Evolutionary conservation across 2,329 filamentous ascomycete genomes (phyloP).

Genomic region (Aplosporella prunicola): DNA sequence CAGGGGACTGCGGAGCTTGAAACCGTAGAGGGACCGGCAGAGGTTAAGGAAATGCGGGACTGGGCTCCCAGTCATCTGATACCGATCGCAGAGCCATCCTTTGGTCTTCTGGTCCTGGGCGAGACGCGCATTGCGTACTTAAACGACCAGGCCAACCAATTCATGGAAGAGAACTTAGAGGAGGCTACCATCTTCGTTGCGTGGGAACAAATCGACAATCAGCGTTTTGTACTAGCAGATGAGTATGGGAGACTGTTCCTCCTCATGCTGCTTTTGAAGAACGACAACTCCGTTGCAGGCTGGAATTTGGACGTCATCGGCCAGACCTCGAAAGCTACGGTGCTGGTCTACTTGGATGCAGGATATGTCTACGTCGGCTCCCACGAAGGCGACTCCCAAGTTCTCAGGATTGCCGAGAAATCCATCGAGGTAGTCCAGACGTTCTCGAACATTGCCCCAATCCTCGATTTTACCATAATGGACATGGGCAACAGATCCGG

Average conservation of each 20-base stretch:
- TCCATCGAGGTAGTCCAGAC: slow-evolving; percentile 62
- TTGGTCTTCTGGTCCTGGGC: slow-evolving; percentile 38
- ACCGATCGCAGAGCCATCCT: slow-evolving; percentile 48
- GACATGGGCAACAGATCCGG: slow-evolving; percentile 82
- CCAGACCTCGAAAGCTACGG: slow-evolving; percentile 64
- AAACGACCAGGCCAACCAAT: slow-evolving; percentile 62
- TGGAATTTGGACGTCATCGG: slow-evolving; percentile 63
- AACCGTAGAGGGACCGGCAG: slow-evolving; percentile 39
- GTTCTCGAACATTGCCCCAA: slow-evolving; percentile 76
- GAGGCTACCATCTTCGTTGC: slow-evolving; percentile 82
- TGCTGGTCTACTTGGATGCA: slow-evolving; percentile 66
- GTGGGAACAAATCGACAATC: slow-evolving; percentile 76
- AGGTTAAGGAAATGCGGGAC: slow-evolving; percentile 47
- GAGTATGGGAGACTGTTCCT: slow-evolving; percentile 81
- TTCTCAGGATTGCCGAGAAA: slow-evolving; percentile 56
- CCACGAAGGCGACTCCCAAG: slow-evolving; percentile 84
- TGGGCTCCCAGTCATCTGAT: slow-evolving; percentile 53
- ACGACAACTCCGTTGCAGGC: slow-evolving; percentile 54
- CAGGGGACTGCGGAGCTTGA: slow-evolving; percentile 44
- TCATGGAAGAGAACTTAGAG: slow-evolving; percentile 54
- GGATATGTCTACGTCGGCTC: slow-evolving; percentile 78
- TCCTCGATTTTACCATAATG: slow-evolving; percentile 92
- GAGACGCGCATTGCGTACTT: slow-evolving; percentile 74
- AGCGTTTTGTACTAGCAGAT: slow-evolving; percentile 79
- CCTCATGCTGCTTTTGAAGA: slow-evolving; percentile 63